Evolutionary conservation across 805 yeast species (phyloP).

Genomic region (Wickerhamiella azyma): DNA sequence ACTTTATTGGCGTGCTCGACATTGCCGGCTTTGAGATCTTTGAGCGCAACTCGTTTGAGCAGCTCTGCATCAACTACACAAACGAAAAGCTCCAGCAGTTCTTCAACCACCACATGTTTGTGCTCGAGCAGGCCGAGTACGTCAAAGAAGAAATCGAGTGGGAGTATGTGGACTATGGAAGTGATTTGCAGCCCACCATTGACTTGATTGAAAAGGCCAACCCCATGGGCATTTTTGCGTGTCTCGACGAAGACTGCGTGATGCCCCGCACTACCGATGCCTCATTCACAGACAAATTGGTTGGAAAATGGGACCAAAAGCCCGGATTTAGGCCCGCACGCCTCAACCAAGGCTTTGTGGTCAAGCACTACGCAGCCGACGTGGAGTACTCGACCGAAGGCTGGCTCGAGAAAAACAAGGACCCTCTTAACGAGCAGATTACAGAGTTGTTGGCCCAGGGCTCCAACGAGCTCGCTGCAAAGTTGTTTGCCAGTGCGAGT

Average conservation of each 20-base stretch:
- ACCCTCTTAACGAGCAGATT: conserved; percentile 73
- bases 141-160: conserved; percentile 88
- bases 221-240: conserved; percentile 71
- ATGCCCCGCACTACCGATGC: conserved; percentile 81
- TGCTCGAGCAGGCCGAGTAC: conserved; percentile 95
- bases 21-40: conserved; percentile 97
- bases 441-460: conserved; percentile 49
- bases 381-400: conserved; percentile 89
- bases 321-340: conserved; percentile 60
- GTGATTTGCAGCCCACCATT: conserved; percentile 86
- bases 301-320: conserved; percentile 45
- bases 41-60: conserved; percentile 91
- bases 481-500: conserved; percentile 31
- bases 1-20: conserved; percentile 78
- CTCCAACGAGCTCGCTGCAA: conserved; percentile 38
- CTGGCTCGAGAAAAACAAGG: conserved; percentile 90
- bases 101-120: conserved; percentile 89
- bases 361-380: conserved; percentile 89
- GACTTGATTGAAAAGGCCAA: conserved; percentile 68
- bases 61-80: conserved; percentile 89
- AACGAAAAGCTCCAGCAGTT: conserved; percentile 95
- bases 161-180: conserved; percentile 89
- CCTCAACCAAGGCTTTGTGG: conserved; percentile 59
- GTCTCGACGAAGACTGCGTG: conserved; percentile 88
- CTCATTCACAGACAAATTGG: conserved; percentile 69